A percentile compares a stretch with the other conserved stretches of the same genome.
These are phyloP conservation scores for Phytophthora brassicae DNA, from an alignment of 352 stramenopile genomes.

Conservation along the genomic window DNA sequence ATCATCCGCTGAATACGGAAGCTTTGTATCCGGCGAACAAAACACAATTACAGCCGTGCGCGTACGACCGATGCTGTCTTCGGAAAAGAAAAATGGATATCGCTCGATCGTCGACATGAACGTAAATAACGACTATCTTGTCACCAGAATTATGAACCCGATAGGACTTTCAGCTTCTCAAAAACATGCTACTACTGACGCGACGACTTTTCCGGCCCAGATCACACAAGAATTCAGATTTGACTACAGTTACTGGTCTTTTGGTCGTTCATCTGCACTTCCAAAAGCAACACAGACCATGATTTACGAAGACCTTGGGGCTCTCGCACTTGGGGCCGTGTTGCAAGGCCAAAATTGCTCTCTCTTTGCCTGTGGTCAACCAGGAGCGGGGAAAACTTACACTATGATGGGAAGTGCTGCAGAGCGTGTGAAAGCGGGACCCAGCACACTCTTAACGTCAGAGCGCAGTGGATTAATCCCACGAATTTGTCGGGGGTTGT, in stretches of 20 bases:
- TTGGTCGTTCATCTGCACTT: slow-evolving; percentile 32
- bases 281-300: slow-evolving; percentile 47
- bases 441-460: not conserved
- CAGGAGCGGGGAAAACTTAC: slow-evolving; percentile 73
- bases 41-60: slow-evolving; percentile 73
- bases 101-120: slow-evolving; percentile 65
- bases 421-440: not conserved
- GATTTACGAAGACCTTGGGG: slow-evolving; percentile 64
- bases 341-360: slow-evolving; percentile 74
- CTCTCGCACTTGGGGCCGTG: slow-evolving; percentile 54
- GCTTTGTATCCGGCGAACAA: slow-evolving; percentile 29
- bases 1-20: slow-evolving; percentile 22
- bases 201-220: slow-evolving; percentile 35
- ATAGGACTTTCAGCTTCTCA: slow-evolving; percentile 31
- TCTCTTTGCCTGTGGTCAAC: slow-evolving; percentile 77
- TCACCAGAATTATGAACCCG: slow-evolving; percentile 66
- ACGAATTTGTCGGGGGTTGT: slow-evolving; percentile 61
- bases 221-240: slow-evolving; percentile 77
- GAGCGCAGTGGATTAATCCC: slow-evolving; percentile 50
- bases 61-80: slow-evolving; percentile 66
- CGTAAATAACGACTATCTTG: slow-evolving; percentile 29
- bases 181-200: not conserved
- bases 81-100: slow-evolving; percentile 62
- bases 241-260: slow-evolving; percentile 79
- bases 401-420: slow-evolving; percentile 54